phyloP scores from a whole-genome alignment of 768 basidiomycete genomes.

The Favolaschia claudopus region DNA sequence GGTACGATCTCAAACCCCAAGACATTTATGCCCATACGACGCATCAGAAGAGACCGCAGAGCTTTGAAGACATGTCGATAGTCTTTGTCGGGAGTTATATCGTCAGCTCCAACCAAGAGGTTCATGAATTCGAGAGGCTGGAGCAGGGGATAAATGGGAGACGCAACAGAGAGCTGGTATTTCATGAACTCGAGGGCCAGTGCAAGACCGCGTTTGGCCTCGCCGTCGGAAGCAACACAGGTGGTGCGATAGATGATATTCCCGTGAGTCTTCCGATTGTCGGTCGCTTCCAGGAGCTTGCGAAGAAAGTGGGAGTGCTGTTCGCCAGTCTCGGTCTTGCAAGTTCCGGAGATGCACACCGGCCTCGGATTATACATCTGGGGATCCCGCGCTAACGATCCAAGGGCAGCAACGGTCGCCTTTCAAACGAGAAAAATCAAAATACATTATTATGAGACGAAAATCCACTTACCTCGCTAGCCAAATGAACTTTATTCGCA shows the following conservation, averaged over 20 bases:
- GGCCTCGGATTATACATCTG: slow-evolving; percentile 16
- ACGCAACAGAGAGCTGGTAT: slow-evolving; percentile 2
- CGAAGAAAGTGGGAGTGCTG: slow-evolving; percentile 20
- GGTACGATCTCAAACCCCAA: slow-evolving; percentile 29
- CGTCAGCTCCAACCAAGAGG: slow-evolving; percentile 36
- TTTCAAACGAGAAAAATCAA: background rate
- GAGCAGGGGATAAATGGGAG: slow-evolving; percentile 29
- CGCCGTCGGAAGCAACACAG: slow-evolving; percentile 27
- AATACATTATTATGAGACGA: background rate
- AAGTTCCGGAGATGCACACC: slow-evolving; percentile 29
- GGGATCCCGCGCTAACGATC: slow-evolving; percentile 17
- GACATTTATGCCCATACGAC: slow-evolving; percentile 29
- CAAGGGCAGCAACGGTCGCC: slow-evolving; percentile 24
- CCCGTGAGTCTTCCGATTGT: background rate
- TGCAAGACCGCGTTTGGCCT: slow-evolving; percentile 19
- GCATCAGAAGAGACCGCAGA: slow-evolving; percentile 32
- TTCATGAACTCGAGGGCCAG: slow-evolving; percentile 21
- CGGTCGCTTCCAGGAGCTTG: background rate
- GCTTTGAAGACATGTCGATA: slow-evolving; percentile 41
- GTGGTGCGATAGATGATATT: slow-evolving; percentile 9
- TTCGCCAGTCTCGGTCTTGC: slow-evolving; percentile 22
- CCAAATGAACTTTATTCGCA: slow-evolving; percentile 14
- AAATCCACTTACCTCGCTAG: slow-evolving; percentile 22
- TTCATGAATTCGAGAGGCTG: slow-evolving; percentile 27
- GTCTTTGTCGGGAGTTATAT: slow-evolving; percentile 41